These are phyloP conservation scores for Leishmania mexicana DNA, from an alignment of 208 protist species.

Conservation along the genomic window DNA sequence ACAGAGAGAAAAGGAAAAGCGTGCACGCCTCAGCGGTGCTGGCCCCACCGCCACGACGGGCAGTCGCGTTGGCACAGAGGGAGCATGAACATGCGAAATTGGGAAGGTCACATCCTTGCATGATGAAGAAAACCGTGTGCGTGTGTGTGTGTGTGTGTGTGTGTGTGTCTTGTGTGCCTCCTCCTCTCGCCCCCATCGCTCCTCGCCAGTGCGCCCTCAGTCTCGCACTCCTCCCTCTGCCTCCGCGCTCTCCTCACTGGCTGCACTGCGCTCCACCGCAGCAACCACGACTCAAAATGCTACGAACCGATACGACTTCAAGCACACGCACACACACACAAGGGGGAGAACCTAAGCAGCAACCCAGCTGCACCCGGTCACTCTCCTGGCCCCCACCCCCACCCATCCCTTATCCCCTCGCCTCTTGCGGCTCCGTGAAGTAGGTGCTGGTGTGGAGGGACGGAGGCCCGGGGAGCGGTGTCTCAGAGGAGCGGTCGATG, in stretches of 20 bases:
- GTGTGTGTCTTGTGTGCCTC: not conserved
- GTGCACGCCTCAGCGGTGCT: no score
- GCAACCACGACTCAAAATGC: not conserved
- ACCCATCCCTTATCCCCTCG: not conserved
- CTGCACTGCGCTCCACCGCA: not conserved
- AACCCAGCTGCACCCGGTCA: not conserved
- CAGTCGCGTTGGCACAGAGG: not conserved
- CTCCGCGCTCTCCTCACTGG: not conserved
- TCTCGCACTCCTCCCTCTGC: not conserved
- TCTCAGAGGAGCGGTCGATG: not conserved
- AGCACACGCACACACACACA: not conserved
- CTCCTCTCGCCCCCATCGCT: no score
- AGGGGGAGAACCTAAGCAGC: not conserved
- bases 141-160: conserved; percentile 8
- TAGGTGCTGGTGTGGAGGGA: not conserved
- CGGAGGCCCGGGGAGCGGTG: not conserved
- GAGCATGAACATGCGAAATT: no score
- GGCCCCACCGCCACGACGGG: not conserved
- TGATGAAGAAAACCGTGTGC: not conserved
- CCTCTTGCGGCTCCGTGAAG: not conserved
- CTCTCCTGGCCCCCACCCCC: not conserved
- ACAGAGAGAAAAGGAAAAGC: no score
- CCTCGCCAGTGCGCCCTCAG: no score
- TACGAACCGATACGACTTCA: not conserved
- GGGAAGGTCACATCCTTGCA: no score